Evolutionary conservation across 73 alveolate genomes (phyloP), one percentile per base, ranked within the genome.

Genomic region (Breviolum minutum): DNA sequence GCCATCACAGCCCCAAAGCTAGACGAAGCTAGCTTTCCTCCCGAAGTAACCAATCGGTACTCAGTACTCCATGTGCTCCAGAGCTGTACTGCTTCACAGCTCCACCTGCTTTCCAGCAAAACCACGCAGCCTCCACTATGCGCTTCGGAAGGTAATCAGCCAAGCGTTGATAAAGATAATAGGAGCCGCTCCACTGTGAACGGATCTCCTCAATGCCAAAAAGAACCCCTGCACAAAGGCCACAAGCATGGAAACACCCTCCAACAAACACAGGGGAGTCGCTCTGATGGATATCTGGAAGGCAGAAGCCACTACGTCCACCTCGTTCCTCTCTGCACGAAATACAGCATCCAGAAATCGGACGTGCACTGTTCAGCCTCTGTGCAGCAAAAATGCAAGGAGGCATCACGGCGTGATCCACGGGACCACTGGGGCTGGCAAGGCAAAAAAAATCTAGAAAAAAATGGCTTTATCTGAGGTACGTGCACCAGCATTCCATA

Each of bases 131-230:
- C n/a, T n/a, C n/a, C n/a, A n/a, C n/a, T 66, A 66, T 66, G 11
- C 74, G 74, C 74, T 66, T 66, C 74, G 74, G 74, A 66, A 66
- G 74, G 74, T 66, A 66, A 66, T 66, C 74, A 66, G 74, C 74
- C 74, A 66, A 11, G 74, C 74, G 74, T 17, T 66, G 74, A 11
- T 66, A 66, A 66, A 66, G 17, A 66, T 17, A 66, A 66, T 66
- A 66, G 74, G 74, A 17, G 74, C 74, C 74, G 74, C 74, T 13
- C 74, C 74, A 66, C 74, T 66, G 74, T 66, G 74, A 66, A 66
- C 74, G 74, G 74, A 66, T 17, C 74, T 13, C 74, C 74, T 66
- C 74, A 66, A 13, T 66, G 74, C 74, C 74, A 66, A 66, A 17
- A 66, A 66, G 74, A 66, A 66, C 74, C 74, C 74, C 24, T 11